Evolutionary conservation across 768 basidiomycete species (phyloP).

Genomic region (Fomitopsis pulvina): DNA sequence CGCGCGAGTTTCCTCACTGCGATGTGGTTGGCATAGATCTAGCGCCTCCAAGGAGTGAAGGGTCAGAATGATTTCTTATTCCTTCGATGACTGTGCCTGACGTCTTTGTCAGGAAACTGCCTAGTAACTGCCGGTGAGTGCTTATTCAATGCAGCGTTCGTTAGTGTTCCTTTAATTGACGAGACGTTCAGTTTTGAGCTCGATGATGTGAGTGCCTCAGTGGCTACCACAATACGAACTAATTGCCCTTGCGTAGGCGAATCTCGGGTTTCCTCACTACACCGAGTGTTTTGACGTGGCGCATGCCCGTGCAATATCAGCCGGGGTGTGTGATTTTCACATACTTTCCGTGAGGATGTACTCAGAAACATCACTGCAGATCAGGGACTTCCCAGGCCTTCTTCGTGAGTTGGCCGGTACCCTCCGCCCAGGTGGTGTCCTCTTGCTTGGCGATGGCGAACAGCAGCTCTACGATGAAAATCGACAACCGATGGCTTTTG

Average conservation of each 20-base stretch:
- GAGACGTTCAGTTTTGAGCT: conserved; percentile 32
- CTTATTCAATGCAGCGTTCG: not conserved
- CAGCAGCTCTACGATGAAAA: conserved; percentile 27
- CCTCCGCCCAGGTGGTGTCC: conserved; percentile 25
- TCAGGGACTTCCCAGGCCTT: conserved; percentile 23
- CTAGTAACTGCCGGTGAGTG: conserved; percentile 25
- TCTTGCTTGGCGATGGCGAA: conserved; percentile 26
- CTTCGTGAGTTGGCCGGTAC: conserved; percentile 21
- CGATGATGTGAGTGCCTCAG: conserved; percentile 26
- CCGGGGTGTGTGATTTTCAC: conserved; percentile 19
- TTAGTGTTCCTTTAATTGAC: too few relatives aligned
- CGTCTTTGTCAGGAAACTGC: conserved; percentile 16
- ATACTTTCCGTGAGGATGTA: not conserved
- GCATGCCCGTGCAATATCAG: conserved; percentile 24
- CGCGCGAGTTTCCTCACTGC: conserved; percentile 25
- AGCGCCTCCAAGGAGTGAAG: conserved; percentile 20
- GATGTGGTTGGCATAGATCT: conserved; percentile 29
- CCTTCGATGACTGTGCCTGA: too few relatives aligned
- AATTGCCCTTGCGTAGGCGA: conserved; percentile 18
- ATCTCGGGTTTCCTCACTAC: conserved; percentile 29
- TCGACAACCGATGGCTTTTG: conserved; percentile 17
- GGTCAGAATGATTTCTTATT: not conserved
- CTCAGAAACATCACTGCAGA: conserved; percentile 16
- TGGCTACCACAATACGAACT: not conserved
- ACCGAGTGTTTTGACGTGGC: conserved; percentile 24